phyloP scores from a whole-genome alignment of 805 yeast genomes.

The Candida anglica region DNA sequence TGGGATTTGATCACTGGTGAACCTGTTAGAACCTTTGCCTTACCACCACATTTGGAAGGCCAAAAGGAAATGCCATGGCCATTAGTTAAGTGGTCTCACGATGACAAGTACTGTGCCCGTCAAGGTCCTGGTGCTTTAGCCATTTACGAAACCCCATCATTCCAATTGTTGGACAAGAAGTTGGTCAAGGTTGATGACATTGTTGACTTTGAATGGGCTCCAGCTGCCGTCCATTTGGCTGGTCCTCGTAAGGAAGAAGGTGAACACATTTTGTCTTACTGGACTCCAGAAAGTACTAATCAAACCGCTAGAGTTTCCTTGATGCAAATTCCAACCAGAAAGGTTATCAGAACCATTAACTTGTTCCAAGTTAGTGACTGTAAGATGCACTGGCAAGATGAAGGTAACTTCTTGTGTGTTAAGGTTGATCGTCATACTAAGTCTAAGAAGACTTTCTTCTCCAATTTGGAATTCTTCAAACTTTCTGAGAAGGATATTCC shows the following conservation, averaged over 20 bases:
- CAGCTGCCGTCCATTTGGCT: slow-evolving; percentile 72
- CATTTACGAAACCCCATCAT: slow-evolving; percentile 75
- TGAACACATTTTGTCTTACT: slow-evolving; percentile 75
- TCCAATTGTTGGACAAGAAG: slow-evolving; percentile 83
- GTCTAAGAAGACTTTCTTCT: slow-evolving; percentile 85
- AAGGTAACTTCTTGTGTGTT: slow-evolving; percentile 80
- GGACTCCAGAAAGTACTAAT: slow-evolving; percentile 94
- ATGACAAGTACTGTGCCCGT: slow-evolving; percentile 92
- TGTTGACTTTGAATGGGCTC: slow-evolving; percentile 92
- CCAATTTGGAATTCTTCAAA: slow-evolving; percentile 89
- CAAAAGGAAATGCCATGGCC: slow-evolving; percentile 89
- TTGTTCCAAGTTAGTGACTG: slow-evolving; percentile 92
- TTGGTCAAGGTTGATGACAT: slow-evolving; percentile 78
- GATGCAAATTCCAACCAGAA: slow-evolving; percentile 80
- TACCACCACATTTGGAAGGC: slow-evolving; percentile 68
- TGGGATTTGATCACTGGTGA: slow-evolving; percentile 88
- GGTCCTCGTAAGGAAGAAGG: slow-evolving; percentile 49
- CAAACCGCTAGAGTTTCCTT: slow-evolving; percentile 93
- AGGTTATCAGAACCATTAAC: slow-evolving; percentile 84
- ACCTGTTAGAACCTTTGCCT: slow-evolving; percentile 85
- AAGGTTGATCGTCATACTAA: slow-evolving; percentile 97
- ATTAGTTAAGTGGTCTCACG: slow-evolving; percentile 89
- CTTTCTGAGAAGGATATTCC: slow-evolving; percentile 87
- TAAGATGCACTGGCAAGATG: slow-evolving; percentile 90
- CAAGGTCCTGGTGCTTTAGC: slow-evolving; percentile 90